Evolutionary conservation across 2,329 filamentous ascomycete genomes (phyloP).

Genomic region (Capronia americana): DNA sequence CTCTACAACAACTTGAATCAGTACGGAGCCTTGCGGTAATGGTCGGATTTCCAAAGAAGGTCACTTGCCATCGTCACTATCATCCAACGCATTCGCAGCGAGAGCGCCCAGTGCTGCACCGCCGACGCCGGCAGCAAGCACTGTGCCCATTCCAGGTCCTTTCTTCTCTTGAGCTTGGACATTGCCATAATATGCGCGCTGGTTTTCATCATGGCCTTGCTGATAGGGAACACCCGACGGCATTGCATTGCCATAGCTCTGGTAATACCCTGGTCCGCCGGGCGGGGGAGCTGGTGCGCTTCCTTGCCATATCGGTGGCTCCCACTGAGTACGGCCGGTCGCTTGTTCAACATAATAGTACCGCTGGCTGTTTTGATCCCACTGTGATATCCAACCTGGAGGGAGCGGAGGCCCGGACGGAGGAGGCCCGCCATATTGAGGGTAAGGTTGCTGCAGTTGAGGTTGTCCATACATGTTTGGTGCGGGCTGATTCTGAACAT

Average conservation of each 20-base stretch:
- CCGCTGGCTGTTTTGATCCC: constrained; percentile 54
- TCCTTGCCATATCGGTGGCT: constrained; percentile 45
- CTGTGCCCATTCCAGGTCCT: constrained; percentile 17
- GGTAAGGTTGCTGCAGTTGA: constrained; percentile 15
- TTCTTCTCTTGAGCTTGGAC: constrained; percentile 17
- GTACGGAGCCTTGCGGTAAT: background rate
- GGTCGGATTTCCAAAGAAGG: background rate
- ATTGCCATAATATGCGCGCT: constrained; percentile 21
- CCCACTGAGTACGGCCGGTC: constrained; percentile 57
- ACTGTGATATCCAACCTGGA: constrained; percentile 55
- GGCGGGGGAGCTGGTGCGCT: constrained; percentile 8
- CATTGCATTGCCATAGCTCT: constrained; percentile 27
- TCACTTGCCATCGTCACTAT: constrained; percentile 20
- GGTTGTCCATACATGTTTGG: background rate
- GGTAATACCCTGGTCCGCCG: constrained; percentile 20
- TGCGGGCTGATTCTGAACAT: background rate
- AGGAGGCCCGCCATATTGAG: constrained; percentile 16
- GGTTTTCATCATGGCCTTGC: constrained; percentile 21
- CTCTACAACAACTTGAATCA: constrained; percentile 5
- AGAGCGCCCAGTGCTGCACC: constrained; percentile 34
- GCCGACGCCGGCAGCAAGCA: constrained; percentile 34
- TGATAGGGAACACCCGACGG: constrained; percentile 16
- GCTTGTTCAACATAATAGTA: constrained; percentile 57
- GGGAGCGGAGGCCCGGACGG: constrained; percentile 44
- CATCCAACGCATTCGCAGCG: constrained; percentile 30